Base-by-base conservation (phyloP, 1,284 basidiomycete species). In the Mycosarcoma mackinlayi region DNA sequence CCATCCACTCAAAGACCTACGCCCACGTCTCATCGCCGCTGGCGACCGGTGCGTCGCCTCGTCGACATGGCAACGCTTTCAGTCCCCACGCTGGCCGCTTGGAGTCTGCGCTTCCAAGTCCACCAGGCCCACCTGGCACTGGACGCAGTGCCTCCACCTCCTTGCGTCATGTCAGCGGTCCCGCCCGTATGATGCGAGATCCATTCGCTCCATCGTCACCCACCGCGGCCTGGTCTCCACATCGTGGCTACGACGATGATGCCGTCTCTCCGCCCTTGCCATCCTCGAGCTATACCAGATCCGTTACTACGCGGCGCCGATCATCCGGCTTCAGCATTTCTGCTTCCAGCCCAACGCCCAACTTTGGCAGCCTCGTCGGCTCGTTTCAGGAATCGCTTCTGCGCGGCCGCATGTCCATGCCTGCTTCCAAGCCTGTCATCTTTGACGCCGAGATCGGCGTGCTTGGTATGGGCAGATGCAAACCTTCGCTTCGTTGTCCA, bases 401-500 rank as follows among this genome's bases (percentile, higher is more conserved):
- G 4, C 61, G 75, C 23, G 83, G 83, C 0, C 70, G 83, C 31
- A 81, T 84, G 76, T 78, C 78, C 1, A 76, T 78, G 49, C 63
- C 59, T 0, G 66, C 75, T 4, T 82, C 80, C 21, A 67, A 73
- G 23, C 83, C 83, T 0, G 67, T 84, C 10, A 64, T 74, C 14
- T 84, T 84, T 59, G 65, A 76, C 25, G 81, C 81, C 16, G 77
- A 81, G 44, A 67, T 84, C 41, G 83, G 83, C 14, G 83, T 84
- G 5, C 65, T 84, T 16, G 76, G 72, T 6, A 28, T 73, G 31
- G 78, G 74, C 25, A 63, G 55, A 39, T 59, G 73, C 19, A 72
- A 65, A 19, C 49, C 67, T 3, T 68, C 63, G 10, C 70, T 81
- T 0, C 65, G 72, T 13, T 84, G 83, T 57, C 83, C 83, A 3